Percentiles rank a stretch among this genome's conserved stretches.
These are phyloP conservation scores for Neofusicoccum umdonicola DNA, from an alignment of 2,329 filamentous ascomycete genomes.

Conservation along the genomic window DNA sequence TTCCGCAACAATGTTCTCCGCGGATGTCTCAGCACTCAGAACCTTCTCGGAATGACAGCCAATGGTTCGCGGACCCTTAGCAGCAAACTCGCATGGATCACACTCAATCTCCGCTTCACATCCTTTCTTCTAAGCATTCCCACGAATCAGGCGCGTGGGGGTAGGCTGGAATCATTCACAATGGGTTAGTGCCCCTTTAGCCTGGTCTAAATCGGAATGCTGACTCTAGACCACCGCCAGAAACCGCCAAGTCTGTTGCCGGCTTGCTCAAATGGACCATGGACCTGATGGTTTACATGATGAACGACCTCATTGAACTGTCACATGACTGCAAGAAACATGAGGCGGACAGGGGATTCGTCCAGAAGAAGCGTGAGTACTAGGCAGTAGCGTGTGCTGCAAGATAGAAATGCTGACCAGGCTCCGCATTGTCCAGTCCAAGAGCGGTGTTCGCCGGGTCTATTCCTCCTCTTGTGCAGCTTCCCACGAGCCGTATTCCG, in stretches of 20 bases:
- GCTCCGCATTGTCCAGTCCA: conserved; percentile 9
- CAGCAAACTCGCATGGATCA: conserved; percentile 72
- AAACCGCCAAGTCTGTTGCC: conserved; percentile 69
- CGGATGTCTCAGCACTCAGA: conserved; percentile 74
- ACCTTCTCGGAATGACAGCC: conserved; percentile 71
- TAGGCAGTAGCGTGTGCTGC: background rate
- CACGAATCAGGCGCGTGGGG: background rate
- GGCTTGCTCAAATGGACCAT: conserved; percentile 78
- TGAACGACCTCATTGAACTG: conserved; percentile 51
- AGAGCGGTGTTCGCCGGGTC: conserved; percentile 23
- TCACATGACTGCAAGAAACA: conserved; percentile 28
- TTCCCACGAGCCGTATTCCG: conserved; percentile 38
- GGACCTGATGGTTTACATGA: conserved; percentile 59
- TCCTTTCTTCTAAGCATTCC: conserved; percentile 5
- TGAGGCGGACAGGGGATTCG: conserved; percentile 20
- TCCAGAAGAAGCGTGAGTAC: conserved; percentile 8
- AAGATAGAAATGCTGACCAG: background rate
- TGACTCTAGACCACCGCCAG: conserved; percentile 40
- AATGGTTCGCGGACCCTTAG: conserved; percentile 58
- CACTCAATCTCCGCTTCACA: conserved; percentile 59
- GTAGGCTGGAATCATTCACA: background rate
- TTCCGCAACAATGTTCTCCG: conserved; percentile 51
- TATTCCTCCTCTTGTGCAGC: conserved; percentile 66
- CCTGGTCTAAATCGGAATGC: conserved; percentile 16
- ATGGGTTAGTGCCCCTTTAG: background rate